Percentiles rank a stretch among this genome's conserved stretches.
phyloP scores from a whole-genome alignment of 2,329 filamentous ascomycete genomes.

The Sordariomycetes sp. region DNA sequence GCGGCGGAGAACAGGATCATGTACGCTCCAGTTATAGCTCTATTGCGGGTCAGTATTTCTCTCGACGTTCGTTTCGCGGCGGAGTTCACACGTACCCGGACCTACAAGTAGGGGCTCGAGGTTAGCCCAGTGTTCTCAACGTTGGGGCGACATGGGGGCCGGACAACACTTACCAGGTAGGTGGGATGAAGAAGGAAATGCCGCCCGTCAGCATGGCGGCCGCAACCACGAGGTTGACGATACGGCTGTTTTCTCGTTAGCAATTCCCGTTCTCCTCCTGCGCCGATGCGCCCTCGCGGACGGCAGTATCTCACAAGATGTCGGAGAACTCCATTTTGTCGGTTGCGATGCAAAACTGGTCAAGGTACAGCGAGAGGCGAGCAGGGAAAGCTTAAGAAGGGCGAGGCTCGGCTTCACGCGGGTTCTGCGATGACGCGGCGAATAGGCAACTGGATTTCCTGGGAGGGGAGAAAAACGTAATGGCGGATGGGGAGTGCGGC shows the following conservation, averaged over 20 bases:
- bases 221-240: conserved; percentile 85
- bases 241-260: conserved; percentile 51
- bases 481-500: not conserved
- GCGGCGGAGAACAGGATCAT: conserved; percentile 82
- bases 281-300: not conserved
- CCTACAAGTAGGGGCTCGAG: not conserved
- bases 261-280: not conserved
- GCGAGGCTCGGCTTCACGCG: not conserved
- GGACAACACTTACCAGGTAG: conserved; percentile 40
- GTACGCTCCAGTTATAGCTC: conserved; percentile 64
- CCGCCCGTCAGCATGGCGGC: conserved; percentile 83
- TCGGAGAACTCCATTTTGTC: conserved; percentile 79
- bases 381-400: not conserved
- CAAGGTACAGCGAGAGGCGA: not conserved
- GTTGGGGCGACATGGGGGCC: not conserved
- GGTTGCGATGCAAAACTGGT: not conserved
- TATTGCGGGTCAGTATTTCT: not conserved
- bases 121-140: not conserved
- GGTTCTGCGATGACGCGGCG: not conserved
- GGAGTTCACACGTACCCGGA: not conserved
- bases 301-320: conserved; percentile 61
- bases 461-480: not conserved
- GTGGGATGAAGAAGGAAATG: conserved; percentile 57
- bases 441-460: not conserved
- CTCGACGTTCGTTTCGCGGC: not conserved